Conservation (phyloP, 2,329 filamentous ascomycete genomes). For the Fusarium denticulatum region DNA sequence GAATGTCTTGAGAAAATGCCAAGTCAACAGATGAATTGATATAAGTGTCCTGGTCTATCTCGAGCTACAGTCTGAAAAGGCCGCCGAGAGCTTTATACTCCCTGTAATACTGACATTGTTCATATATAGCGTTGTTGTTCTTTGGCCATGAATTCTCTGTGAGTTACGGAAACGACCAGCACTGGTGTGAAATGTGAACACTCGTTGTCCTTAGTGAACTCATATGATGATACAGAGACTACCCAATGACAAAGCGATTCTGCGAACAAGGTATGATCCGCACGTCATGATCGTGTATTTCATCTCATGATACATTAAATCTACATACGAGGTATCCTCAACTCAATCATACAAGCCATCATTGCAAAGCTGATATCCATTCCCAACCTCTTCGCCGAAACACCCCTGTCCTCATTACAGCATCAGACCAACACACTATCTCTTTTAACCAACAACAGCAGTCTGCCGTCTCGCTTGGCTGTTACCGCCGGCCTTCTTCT, state of each 20-base stretch:
- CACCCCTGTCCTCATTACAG: not conserved
- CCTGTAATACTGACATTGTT: not conserved
- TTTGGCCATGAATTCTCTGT: not conserved
- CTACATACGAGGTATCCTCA: slow-evolving; percentile 20
- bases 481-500: slow-evolving; percentile 36
- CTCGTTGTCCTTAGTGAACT: not conserved
- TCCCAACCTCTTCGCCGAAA: slow-evolving; percentile 29
- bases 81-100: no score
- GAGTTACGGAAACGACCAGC: not conserved
- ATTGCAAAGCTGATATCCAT: slow-evolving; percentile 24
- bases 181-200: not conserved
- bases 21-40: not conserved
- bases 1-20: not conserved
- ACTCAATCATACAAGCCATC: slow-evolving; percentile 24
- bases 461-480: slow-evolving; percentile 44
- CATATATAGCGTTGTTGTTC: not conserved
- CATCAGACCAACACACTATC: not conserved
- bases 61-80: not conserved
- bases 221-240: no score
- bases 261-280: not conserved
- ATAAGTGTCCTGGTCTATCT: not conserved
- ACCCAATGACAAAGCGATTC: not conserved
- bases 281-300: not conserved
- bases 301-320: slow-evolving; percentile 32
- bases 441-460: slow-evolving; percentile 43